Base-by-base conservation (phyloP, 495 filamentous ascomycete genomes). In the Penicillium ochrochloron region DNA sequence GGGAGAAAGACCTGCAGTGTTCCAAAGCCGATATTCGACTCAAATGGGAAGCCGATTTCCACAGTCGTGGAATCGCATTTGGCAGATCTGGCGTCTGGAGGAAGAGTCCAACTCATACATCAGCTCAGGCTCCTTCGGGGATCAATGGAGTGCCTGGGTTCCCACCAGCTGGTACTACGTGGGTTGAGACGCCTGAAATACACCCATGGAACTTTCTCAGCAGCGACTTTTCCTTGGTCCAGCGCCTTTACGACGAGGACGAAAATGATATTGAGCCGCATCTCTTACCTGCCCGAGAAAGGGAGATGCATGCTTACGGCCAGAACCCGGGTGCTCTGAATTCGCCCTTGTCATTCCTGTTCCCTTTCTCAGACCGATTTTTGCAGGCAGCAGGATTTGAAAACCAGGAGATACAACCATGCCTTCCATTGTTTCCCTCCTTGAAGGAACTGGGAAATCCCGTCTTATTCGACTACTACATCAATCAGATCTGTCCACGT, bases 401-500 rank as follows among this genome's bases (percentile, higher is more conserved):
- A 52, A 31, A 27, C 14, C 48, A 15, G 48, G 27, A 31, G 12
- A 52, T 52, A 17, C 48, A 31, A 0, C 25, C 48, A 52, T 31
- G 12, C 7, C 25, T 52, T n/a, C 33, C 60, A 7, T 34, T 57
- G 17, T 56, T 62, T 21, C 60, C 60, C 23, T 57, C 53, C 2
- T 39, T 62, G 11, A 35, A 55, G 12, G 37, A 41, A 21, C 15
- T 62, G 34, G 60, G 41, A 0, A 62, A 62, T 15, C 60, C 37
- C 17, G 12, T 56, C 29, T 41, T 62, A n/a, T 62, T 62, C 51
- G 60, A 62, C 39, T 62, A 62, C 19, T 62, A 62, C 42, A 56
- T 62, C 51, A 62, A 62, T 19, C 60, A 62, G 44, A 56, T 62
- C 15, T 62, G 60, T 35, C 60, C 60, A 44, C 60, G 60, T 19